Percentiles rank a stretch among this genome's conserved stretches.
Conservation (phyloP, 1,284 basidiomycete genomes). For the Thelephora terrestris region DNA sequence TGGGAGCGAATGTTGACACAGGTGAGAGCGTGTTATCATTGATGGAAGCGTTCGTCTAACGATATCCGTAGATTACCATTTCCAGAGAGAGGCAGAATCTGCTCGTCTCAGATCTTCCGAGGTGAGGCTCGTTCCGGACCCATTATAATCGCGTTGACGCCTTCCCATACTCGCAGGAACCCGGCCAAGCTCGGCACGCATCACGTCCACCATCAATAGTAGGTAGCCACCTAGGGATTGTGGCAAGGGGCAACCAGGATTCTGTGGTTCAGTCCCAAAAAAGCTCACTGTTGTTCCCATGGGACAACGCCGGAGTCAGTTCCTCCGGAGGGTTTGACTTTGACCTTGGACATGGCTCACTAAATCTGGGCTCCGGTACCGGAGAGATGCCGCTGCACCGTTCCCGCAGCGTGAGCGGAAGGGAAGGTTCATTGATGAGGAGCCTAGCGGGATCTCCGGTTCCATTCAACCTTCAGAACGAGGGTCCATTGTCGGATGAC, state of each 20-base stretch:
- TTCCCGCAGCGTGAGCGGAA: conserved; percentile 31
- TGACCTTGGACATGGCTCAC: conserved; percentile 23
- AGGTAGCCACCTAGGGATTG: conserved; percentile 37
- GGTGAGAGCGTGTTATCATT: neutral
- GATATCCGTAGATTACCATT: neutral
- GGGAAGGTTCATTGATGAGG: conserved; percentile 35
- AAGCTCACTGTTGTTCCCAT: conserved; percentile 59
- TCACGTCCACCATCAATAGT: conserved; percentile 43
- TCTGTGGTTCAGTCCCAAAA: conserved; percentile 42
- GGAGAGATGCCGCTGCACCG: conserved; percentile 42
- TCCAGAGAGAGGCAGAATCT: conserved; percentile 14
- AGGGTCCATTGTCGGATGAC: conserved; percentile 42
- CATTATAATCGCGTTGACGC: conserved; percentile 5
- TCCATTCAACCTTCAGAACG: conserved; percentile 24
- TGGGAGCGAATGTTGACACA: conserved; percentile 10
- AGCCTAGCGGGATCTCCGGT: conserved; percentile 40
- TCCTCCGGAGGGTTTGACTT: conserved; percentile 40
- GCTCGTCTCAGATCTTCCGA: conserved; percentile 53
- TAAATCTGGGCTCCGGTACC: conserved; percentile 35
- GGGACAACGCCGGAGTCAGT: conserved; percentile 66
- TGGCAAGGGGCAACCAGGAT: conserved; percentile 26
- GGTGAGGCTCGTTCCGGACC: conserved; percentile 25
- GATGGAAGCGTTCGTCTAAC: neutral
- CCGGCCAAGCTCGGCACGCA: conserved; percentile 59
- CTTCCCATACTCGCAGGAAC: conserved; percentile 41